Percentiles rank a stretch among this genome's conserved stretches.
These are phyloP conservation scores for Termitomyces sp. DNA, from an alignment of 768 basidiomycete genomes.

Conservation along the genomic window DNA sequence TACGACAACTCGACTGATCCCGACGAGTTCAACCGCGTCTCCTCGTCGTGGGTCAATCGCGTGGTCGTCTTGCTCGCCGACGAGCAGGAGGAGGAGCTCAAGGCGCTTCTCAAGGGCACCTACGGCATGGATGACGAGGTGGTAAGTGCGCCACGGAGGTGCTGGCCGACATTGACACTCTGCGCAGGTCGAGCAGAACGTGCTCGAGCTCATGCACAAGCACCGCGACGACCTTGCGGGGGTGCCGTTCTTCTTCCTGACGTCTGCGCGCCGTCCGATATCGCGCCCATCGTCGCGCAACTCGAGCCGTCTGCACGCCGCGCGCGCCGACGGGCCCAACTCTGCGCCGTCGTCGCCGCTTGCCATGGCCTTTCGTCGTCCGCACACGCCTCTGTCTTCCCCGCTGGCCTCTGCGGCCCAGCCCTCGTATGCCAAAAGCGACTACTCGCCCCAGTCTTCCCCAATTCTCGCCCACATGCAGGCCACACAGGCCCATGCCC, in stretches of 20 bases:
- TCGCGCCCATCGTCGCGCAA: constrained; percentile 79
- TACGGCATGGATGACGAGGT: constrained; percentile 67
- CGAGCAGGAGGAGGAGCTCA: constrained; percentile 87
- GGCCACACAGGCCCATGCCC: constrained; percentile 48
- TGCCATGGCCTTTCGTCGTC: constrained; percentile 65
- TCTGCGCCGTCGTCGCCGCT: constrained; percentile 77
- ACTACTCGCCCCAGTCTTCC: constrained; percentile 61
- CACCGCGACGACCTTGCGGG: constrained; percentile 82
- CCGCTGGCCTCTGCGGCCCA: constrained; percentile 56
- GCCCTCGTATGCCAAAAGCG: constrained; percentile 42
- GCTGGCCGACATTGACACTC: constrained; percentile 10
- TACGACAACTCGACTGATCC: constrained; percentile 53
- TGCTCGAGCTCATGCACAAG: constrained; percentile 94
- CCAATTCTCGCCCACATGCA: constrained; percentile 58
- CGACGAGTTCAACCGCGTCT: constrained; percentile 49
- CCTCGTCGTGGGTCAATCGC: constrained; percentile 56
- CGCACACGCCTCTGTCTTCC: constrained; percentile 75
- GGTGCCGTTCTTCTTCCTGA: constrained; percentile 79
- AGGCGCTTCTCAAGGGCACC: constrained; percentile 61
- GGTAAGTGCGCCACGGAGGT: constrained; percentile 36
- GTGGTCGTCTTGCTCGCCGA: constrained; percentile 70
- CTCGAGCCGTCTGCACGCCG: constrained; percentile 53
- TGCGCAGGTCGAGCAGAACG: constrained; percentile 74
- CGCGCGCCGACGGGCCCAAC: constrained; percentile 70
- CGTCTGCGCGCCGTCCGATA: constrained; percentile 71